Base-by-base conservation (phyloP, 2,329 filamentous ascomycete species). In the Cytospora piceicola region DNA sequence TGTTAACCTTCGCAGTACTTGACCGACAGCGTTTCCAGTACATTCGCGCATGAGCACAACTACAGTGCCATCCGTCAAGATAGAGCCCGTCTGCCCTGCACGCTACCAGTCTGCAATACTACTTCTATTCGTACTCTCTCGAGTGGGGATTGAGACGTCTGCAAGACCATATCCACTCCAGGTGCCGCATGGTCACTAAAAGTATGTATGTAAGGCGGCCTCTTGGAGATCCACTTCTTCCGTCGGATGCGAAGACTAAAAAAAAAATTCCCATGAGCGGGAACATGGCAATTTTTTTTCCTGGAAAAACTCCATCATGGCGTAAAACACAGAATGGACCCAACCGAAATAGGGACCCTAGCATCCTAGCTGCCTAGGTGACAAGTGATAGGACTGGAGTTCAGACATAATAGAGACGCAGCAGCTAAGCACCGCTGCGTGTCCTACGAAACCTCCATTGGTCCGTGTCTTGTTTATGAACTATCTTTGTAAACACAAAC, bases 271-370 rank as follows among this genome's bases (percentile, higher is more conserved):
- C 61, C 61, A 63, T 63, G 17, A 1, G 30, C 53, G 24, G 29
- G 11, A 57, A 63, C 30, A 57, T 9, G 60, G 60, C 60, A 63
- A 36, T 57, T 27, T 56, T 63, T n/a, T 29, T 29, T 29, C 5
- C 53, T 29, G n/a, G 60, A 57, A 63, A 29, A 63, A 51, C 49
- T 63, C n/a, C 39, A 61, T 56, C 36, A 27, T 22, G 20, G 42
- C 42, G 27, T 2, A n/a, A 49, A 56, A n/a, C 39, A 17, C 36
- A 20, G 51, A 55, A 51, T 49, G 17, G 20, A 29, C 29, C 15
- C 32, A 22, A 17, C 52, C 39, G 46, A 51, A 62, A 56, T 36
- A 49, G 36, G 36, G 39, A n/a, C n/a, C n/a, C n/a, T n/a, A n/a
- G n/a, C n/a, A n/a, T n/a, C n/a, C n/a, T n/a, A n/a, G n/a, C n/a